Evolutionary conservation across 1,139 yeast genomes (phyloP).

Genomic region (Scheffersomyces stambukii): DNA sequence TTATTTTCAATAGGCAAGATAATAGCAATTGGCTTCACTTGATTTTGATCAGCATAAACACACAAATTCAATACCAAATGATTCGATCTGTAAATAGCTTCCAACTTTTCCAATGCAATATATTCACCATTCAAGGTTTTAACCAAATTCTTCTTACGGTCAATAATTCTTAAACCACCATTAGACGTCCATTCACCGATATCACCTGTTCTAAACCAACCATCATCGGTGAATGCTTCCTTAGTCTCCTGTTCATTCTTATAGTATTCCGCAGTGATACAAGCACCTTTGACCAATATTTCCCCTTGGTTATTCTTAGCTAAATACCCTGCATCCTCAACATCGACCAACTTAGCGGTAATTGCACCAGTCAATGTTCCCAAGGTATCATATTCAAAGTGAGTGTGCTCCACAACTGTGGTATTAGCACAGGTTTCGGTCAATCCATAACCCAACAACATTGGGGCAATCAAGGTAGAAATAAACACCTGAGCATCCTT

Average conservation of each 20-base stretch:
- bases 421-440: slow-evolving; percentile 96
- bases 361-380: slow-evolving; percentile 83
- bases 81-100: slow-evolving; percentile 81
- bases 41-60: slow-evolving; percentile 83
- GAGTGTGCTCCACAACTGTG: slow-evolving; percentile 59
- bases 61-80: slow-evolving; percentile 74
- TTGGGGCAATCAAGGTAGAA: slow-evolving; percentile 73
- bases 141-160: slow-evolving; percentile 93
- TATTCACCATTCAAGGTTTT: slow-evolving; percentile 97
- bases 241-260: slow-evolving; percentile 79
- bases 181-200: slow-evolving; percentile 87
- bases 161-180: slow-evolving; percentile 82
- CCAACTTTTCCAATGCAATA: slow-evolving; percentile 92
- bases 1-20: slow-evolving; percentile 75
- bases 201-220: slow-evolving; percentile 98
- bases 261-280: slow-evolving; percentile 74
- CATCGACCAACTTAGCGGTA: slow-evolving; percentile 88
- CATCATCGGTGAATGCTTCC: slow-evolving; percentile 73
- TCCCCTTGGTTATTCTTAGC: slow-evolving; percentile 96
- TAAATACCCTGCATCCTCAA: slow-evolving; percentile 84
- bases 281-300: slow-evolving; percentile 70
- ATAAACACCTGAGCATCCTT: slow-evolving; percentile 83
- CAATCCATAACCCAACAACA: slow-evolving; percentile 93
- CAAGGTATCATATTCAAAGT: slow-evolving; percentile 67
- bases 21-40: slow-evolving; percentile 90